Evolutionary conservation across 2,329 filamentous ascomycete genomes (phyloP).

Genomic region (Aspergillus ochraceoroseus): DNA sequence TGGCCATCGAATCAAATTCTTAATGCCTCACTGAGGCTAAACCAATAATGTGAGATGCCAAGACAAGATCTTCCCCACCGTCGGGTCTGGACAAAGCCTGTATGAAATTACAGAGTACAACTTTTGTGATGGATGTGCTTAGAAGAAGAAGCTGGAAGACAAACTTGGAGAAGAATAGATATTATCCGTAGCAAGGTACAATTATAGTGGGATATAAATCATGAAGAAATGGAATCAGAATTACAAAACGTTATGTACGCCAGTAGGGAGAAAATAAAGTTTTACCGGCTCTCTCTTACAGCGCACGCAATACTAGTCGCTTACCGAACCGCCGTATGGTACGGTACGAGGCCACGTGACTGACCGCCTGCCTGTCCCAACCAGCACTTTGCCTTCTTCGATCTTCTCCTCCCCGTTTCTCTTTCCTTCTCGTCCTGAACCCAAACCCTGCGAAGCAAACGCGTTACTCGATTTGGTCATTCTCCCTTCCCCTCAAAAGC

Average conservation of each 20-base stretch:
- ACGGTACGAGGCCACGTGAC: constrained; percentile 26
- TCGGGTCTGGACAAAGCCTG: constrained; percentile 21
- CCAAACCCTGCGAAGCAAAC: constrained; percentile 44
- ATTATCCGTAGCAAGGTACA: not conserved
- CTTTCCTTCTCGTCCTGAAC: constrained; percentile 34
- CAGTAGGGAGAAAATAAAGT: no score
- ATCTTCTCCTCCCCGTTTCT: constrained; percentile 28
- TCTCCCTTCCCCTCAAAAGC: constrained; percentile 37
- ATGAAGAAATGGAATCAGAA: no score
- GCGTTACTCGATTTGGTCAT: constrained; percentile 48
- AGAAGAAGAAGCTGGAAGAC: not conserved
- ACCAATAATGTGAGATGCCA: constrained; percentile 22
- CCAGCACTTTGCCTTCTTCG: constrained; percentile 37
- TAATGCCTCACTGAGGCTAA: constrained; percentile 14
- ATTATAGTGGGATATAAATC: no score
- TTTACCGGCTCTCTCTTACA: no score
- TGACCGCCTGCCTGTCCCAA: constrained; percentile 28
- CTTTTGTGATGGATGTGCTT: no score
- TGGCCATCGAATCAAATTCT: constrained; percentile 18
- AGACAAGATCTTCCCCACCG: constrained; percentile 15
- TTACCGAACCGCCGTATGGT: constrained; percentile 1
- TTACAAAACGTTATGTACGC: no score
- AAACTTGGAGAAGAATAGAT: not conserved
- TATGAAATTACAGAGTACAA: constrained; percentile 13
- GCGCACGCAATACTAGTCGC: not conserved